These are phyloP conservation scores for Austroboletus novae-zelandiae DNA, from an alignment of 1,284 basidiomycete genomes.

Conservation along the genomic window DNA sequence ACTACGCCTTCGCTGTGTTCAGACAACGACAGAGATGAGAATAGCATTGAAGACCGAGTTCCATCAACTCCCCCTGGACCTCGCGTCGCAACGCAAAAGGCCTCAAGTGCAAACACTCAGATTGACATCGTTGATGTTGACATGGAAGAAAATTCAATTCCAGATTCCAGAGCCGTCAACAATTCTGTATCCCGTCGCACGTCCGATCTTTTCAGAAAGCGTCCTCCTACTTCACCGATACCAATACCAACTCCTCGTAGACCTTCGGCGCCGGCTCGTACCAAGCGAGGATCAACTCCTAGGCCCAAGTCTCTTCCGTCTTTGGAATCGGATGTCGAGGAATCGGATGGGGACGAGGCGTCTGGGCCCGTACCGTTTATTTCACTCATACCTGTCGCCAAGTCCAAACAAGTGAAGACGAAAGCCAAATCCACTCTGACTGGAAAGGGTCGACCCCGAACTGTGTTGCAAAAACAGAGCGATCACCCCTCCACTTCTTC, in stretches of 20 bases:
- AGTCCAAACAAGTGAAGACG: constrained; percentile 13
- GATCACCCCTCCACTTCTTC: constrained; percentile 1
- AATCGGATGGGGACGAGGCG: constrained; percentile 18
- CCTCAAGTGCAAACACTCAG: background rate
- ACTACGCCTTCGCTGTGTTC: constrained; percentile 70
- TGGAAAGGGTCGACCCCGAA: constrained; percentile 20
- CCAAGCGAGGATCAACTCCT: constrained; percentile 27
- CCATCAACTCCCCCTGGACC: constrained; percentile 43
- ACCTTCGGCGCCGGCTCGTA: constrained; percentile 52
- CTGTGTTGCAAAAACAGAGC: constrained; percentile 2
- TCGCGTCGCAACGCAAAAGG: constrained; percentile 2
- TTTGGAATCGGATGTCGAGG: constrained; percentile 20
- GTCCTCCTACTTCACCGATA: constrained; percentile 62
- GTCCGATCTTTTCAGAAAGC: constrained; percentile 49
- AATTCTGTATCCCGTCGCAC: constrained; percentile 15
- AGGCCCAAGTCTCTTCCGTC: constrained; percentile 11
- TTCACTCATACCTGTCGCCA: constrained; percentile 25
- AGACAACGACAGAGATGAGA: constrained; percentile 54
- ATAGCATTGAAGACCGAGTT: constrained; percentile 43
- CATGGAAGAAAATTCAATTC: constrained; percentile 24
- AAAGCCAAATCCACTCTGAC: constrained; percentile 15
- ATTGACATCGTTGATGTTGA: constrained; percentile 39
- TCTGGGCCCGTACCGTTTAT: constrained; percentile 21
- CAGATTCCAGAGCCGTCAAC: constrained; percentile 4
- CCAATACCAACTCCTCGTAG: constrained; percentile 53